These are phyloP conservation scores for Chlamydomonas urium DNA, from an alignment of 139 green algal species.

Conservation along the genomic window DNA sequence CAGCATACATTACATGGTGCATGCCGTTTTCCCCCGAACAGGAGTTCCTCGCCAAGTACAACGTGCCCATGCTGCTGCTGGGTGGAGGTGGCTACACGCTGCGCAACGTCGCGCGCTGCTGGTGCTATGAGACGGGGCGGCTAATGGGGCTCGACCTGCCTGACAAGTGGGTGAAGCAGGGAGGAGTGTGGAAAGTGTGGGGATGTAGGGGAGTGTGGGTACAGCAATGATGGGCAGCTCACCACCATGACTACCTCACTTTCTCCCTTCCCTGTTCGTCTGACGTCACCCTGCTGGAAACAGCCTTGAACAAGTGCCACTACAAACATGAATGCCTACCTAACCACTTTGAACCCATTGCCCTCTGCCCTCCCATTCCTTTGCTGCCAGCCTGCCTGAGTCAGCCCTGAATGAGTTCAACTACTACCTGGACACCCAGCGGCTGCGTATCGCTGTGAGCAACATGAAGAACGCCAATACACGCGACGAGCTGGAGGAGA, in stretches of 20 bases:
- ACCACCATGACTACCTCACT: background rate
- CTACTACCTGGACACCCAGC: conserved; percentile 87
- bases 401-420: conserved; percentile 55
- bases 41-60: conserved; percentile 85
- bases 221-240: too few relatives aligned
- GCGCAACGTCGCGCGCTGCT: conserved; percentile 97
- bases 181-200: background rate
- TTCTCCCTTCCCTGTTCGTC: too few relatives aligned
- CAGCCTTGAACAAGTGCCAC: too few relatives aligned
- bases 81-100: conserved; percentile 97
- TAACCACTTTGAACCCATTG: background rate
- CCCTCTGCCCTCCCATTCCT: background rate
- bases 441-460: conserved; percentile 72
- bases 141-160: conserved; percentile 78
- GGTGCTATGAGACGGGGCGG: conserved; percentile 94
- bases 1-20: too few relatives aligned
- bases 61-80: conserved; percentile 92
- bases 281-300: too few relatives aligned
- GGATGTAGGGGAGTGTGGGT: background rate
- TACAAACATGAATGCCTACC: too few relatives aligned
- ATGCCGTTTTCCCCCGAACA: too few relatives aligned
- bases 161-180: conserved; percentile 46
- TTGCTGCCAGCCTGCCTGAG: conserved; percentile 34
- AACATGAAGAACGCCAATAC: conserved; percentile 79
- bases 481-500: conserved; percentile 66